Conservation (phyloP, 1,284 basidiomycete species). For the Malassezia cuniculi region DNA sequence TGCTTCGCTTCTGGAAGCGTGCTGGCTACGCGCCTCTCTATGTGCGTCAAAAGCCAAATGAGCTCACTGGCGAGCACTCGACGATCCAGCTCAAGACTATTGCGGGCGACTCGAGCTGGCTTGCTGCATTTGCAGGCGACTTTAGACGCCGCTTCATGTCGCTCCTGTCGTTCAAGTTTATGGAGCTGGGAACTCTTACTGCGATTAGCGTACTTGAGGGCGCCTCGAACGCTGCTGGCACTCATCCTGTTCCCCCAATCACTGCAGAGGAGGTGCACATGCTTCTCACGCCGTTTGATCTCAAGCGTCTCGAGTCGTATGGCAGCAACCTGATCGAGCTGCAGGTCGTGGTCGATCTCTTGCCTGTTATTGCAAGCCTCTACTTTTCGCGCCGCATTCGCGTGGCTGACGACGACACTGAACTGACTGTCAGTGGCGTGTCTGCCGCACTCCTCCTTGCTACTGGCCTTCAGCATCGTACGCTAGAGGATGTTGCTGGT, state of each 20-base stretch:
- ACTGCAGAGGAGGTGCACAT: conserved; percentile 59
- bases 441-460: conserved; percentile 48
- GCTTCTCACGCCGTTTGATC: conserved; percentile 76
- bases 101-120: conserved; percentile 54
- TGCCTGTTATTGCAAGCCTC: conserved; percentile 65
- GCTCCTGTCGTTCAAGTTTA: conserved; percentile 82
- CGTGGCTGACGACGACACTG: conserved; percentile 16
- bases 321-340: conserved; percentile 92
- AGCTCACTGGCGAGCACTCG: conserved; percentile 89
- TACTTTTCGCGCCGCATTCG: conserved; percentile 59
- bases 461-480: conserved; percentile 80
- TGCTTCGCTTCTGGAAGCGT: conserved; percentile 94
- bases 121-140: conserved; percentile 81
- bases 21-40: conserved; percentile 83
- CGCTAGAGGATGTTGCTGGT: conserved; percentile 57
- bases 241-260: conserved; percentile 17
- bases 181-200: conserved; percentile 75
- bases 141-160: conserved; percentile 82
- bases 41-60: conserved; percentile 80
- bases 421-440: conserved; percentile 27
- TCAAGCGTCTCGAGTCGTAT: conserved; percentile 90
- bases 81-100: conserved; percentile 71
- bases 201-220: conserved; percentile 81
- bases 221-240: conserved; percentile 48
- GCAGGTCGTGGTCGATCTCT: conserved; percentile 82